Percentiles rank a stretch among this genome's conserved stretches.
Conservation (phyloP, 331 rosid genomes). For the Quercus lobata region DNA sequence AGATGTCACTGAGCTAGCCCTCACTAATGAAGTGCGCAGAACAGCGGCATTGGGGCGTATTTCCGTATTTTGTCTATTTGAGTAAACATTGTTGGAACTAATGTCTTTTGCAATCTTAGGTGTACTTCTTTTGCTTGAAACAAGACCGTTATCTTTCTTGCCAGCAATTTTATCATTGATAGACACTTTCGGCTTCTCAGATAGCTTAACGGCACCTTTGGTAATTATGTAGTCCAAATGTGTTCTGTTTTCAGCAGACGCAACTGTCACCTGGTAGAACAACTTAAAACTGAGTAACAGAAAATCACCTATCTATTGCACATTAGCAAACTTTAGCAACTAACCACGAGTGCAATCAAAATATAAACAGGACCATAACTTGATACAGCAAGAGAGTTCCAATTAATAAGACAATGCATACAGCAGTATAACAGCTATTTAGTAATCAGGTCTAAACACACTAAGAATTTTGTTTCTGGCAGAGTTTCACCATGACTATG, state of each 20-base stretch:
- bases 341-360: neutral
- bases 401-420: neutral
- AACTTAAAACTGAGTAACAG: neutral
- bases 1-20: conserved; percentile 11
- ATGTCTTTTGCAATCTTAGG: neutral
- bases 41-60: conserved; percentile 7
- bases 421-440: neutral
- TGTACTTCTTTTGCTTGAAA: conserved; percentile 4
- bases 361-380: neutral
- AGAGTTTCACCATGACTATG: neutral
- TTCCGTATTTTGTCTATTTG: neutral
- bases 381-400: neutral
- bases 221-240: neutral
- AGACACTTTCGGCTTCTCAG: conserved; percentile 1
- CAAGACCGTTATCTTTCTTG: conserved; percentile 10
- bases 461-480: neutral
- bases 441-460: neutral
- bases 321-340: neutral
- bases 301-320: neutral
- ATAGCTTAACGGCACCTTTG: conserved; percentile 5
- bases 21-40: conserved; percentile 6
- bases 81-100: neutral
- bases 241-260: conserved; percentile 1
- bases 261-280: conserved; percentile 13
- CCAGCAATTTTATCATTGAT: neutral